Conservation (phyloP, 108 stramenopile genomes). For the Hondaea fermentalgiana region DNA sequence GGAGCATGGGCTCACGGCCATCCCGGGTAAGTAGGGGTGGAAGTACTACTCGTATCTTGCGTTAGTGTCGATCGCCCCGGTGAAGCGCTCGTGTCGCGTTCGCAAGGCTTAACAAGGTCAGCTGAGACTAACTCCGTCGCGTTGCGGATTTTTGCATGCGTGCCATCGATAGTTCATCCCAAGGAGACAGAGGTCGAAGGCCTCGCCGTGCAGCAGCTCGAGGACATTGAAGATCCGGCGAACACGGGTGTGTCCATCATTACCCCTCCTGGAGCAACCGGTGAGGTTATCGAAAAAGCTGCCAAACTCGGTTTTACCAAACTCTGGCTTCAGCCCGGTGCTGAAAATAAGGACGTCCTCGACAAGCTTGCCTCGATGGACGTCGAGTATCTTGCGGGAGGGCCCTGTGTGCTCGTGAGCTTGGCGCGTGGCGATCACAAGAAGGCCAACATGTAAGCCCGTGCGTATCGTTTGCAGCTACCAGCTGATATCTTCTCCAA, state of each 20-base stretch:
- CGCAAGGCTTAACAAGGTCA: too few species aligned
- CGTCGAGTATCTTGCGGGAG: not conserved
- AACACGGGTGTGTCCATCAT: not conserved
- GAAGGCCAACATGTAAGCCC: not conserved
- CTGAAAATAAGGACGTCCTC: not conserved
- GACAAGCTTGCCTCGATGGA: not conserved
- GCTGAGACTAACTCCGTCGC: too few species aligned
- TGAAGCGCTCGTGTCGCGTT: too few species aligned
- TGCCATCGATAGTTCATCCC: not conserved
- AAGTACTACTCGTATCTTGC: too few species aligned
- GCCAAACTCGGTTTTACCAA: not conserved
- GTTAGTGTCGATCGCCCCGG: too few species aligned
- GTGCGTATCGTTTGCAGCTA: too few species aligned
- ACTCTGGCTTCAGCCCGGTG: constrained; percentile 5
- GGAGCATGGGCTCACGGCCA: not conserved
- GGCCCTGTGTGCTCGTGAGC: not conserved
- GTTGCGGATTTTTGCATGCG: too few species aligned
- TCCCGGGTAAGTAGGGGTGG: not conserved
- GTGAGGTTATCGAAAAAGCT: not conserved
- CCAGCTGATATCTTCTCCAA: too few species aligned
- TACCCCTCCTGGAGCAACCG: not conserved
- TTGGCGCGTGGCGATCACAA: not conserved
- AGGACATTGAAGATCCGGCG: not conserved
- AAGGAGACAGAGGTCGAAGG: not conserved
- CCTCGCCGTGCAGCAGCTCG: constrained; percentile 11